Base-by-base conservation (phyloP, 2,329 filamentous ascomycete species). In the Pseudogymnoascus sp. region DNA sequence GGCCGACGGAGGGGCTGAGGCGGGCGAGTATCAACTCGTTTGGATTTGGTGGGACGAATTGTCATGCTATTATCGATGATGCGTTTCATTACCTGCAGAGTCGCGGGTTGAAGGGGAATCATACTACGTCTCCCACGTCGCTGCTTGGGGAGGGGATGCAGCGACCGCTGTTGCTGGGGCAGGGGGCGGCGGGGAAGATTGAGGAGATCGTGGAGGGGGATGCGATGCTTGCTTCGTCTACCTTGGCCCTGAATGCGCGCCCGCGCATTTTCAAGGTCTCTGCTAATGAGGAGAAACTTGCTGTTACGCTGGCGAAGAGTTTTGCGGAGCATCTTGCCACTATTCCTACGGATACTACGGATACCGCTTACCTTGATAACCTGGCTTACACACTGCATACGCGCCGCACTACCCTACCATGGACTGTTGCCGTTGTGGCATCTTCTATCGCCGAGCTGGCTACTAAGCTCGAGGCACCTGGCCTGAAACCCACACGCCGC, bases 21-120 rank as follows among this genome's bases (percentile, higher is more conserved):
- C 60, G 65, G 61, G 62, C 60, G 4, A 68, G 67, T 28, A 51
- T 71, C 16, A 71, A 69, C 25, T 64, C 34, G 11, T 69, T 81
- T 57, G 79, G 79, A 0, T 80, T 78, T 31, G 79, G 79, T 6
- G 79, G 79, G 14, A 77, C 78, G n/a, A 81, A 81, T 66, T 77
- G 76, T 2, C 79, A 80, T 67, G 73, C 73, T 3, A 73, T 80
- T 31, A 6, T 34, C 11, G 43, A 36, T 31, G 43, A 61, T 54
- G 66, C 11, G 69, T 61, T 68, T 11, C 63, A 65, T 16, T 67
- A 45, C 21, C 11, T 67, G 4, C 65, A 14, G 19, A 45, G 41
- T 45, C 8, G 41, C 3, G 19, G 41, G 19, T 23, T 45, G 41
- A 69, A 41, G 66, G 70, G 11, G 39, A 71, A 11, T 69, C 68